These are phyloP conservation scores for Ustulina deusta DNA, from an alignment of 2,329 filamentous ascomycete species.

Conservation along the genomic window DNA sequence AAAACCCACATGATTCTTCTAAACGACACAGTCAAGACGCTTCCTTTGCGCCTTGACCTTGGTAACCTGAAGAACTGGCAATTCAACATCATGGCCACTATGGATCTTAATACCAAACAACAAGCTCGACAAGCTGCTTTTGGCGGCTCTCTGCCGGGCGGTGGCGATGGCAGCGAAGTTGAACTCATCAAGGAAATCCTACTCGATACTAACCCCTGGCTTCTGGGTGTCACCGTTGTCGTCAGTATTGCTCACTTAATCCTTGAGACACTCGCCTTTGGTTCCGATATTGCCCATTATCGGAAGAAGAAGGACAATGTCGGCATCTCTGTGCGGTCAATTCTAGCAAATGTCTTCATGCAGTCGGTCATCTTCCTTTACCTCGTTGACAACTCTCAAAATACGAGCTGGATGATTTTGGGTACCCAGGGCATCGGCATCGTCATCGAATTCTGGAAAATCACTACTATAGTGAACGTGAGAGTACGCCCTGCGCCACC, in stretches of 20 bases:
- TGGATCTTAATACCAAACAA: conserved; percentile 90
- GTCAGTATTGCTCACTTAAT: conserved; percentile 93
- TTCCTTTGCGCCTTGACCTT: conserved; percentile 86
- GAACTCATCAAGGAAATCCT: conserved; percentile 98
- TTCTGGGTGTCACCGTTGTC: conserved; percentile 84
- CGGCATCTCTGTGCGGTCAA: conserved; percentile 94
- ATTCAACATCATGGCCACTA: conserved; percentile 83
- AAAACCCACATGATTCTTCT: conserved; percentile 89
- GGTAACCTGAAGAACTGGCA: conserved; percentile 89
- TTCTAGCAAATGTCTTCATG: conserved; percentile 98
- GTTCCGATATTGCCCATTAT: conserved; percentile 97
- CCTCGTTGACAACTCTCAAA: conserved; percentile 95
- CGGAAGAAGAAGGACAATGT: conserved; percentile 99
- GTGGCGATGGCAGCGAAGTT: conserved; percentile 91
- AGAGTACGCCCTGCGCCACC: conserved; percentile 77
- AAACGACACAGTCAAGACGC: conserved; percentile 85
- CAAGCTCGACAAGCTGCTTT: conserved; percentile 81
- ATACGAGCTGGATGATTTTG: conserved; percentile 99
- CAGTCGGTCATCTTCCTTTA: conserved; percentile 96
- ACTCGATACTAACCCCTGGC: conserved; percentile 89
- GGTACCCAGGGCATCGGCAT: conserved; percentile 89
- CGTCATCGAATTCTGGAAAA: conserved; percentile 83
- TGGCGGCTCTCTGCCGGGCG: conserved; percentile 75
- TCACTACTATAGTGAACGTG: conserved; percentile 94
- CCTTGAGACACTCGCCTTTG: conserved; percentile 96